Percentiles rank a stretch among this genome's conserved stretches.
Conservation (phyloP, 805 yeast species). For the Candida hungchunana region DNA sequence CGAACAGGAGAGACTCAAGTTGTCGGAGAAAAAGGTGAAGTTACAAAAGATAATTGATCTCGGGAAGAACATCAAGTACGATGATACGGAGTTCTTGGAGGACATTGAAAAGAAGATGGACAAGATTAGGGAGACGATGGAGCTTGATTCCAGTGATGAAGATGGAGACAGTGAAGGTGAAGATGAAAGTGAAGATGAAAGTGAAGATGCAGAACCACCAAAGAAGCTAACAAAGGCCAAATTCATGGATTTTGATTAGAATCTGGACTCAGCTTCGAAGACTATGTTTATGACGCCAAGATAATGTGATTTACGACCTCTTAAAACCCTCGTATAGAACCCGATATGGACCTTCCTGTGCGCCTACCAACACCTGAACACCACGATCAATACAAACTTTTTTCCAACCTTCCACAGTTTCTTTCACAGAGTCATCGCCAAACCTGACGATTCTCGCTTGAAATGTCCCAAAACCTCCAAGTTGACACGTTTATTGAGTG, state of each 20-base stretch:
- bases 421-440: not conserved
- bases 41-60: conserved; percentile 32
- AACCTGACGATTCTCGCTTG: not conserved
- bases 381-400: not conserved
- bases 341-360: too few species aligned
- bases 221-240: not conserved
- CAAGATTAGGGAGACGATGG: conserved; percentile 27
- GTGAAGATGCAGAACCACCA: not conserved
- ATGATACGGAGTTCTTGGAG: conserved; percentile 35
- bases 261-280: too few species aligned
- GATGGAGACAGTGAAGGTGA: conserved; percentile 7
- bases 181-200: conserved; percentile 3
- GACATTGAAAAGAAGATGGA: conserved; percentile 35
- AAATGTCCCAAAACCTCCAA: conserved; percentile 25
- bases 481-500: conserved; percentile 41
- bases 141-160: conserved; percentile 3
- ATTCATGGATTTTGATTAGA: too few species aligned
- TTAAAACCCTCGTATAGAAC: too few species aligned
- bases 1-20: conserved; percentile 16
- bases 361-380: conserved; percentile 1
- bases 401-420: not conserved
- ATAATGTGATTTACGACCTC: too few species aligned
- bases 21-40: conserved; percentile 34
- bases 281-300: too few species aligned
- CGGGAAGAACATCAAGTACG: conserved; percentile 29